Percentiles rank a stretch among this genome's conserved stretches.
phyloP scores from a whole-genome alignment of 164 flowering plant genomes.

The Annona squamosa region DNA sequence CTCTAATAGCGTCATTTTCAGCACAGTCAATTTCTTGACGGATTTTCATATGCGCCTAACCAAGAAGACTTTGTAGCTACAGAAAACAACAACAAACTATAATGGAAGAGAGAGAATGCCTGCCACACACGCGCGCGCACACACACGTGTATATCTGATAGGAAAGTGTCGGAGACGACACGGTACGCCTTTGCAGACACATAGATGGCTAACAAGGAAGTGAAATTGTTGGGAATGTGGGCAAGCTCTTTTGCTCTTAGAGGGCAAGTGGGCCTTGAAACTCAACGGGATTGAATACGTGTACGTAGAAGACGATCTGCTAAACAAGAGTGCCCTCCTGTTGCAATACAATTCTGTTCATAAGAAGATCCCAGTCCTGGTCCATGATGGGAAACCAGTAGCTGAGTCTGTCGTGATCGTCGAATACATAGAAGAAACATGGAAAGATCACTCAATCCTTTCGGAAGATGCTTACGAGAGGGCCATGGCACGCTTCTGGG shows the following conservation, averaged over 20 bases:
- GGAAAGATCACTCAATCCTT: constrained; percentile 16
- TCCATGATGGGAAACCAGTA: constrained; percentile 7
- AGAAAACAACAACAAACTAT: too few species aligned
- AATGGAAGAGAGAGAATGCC: too few species aligned
- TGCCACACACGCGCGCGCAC: too few species aligned
- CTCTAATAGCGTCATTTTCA: too few species aligned
- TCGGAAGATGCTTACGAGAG: constrained; percentile 16
- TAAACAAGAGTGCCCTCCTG: constrained; percentile 26
- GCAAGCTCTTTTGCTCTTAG: constrained; percentile 8
- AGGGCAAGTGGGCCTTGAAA: constrained; percentile 21
- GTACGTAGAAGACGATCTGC: constrained; percentile 21
- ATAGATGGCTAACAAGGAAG: constrained; percentile 6
- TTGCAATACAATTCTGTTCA: constrained; percentile 14
- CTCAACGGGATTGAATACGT: constrained; percentile 26
- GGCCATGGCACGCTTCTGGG: constrained; percentile 26
- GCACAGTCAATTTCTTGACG: too few species aligned
- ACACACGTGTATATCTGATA: too few species aligned
- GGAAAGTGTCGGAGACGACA: too few species aligned
- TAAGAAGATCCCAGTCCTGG: constrained; percentile 9
- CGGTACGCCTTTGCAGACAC: too few species aligned
- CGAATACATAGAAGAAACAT: constrained; percentile 11
- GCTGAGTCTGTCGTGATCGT: constrained; percentile 8
- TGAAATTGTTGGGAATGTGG: constrained; percentile 20
- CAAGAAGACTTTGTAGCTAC: too few species aligned
- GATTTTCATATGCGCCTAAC: too few species aligned